A percentile compares a stretch with the other conserved stretches of the same genome.
These are phyloP conservation scores for Hygrophoropsis aurantiaca DNA, from an alignment of 768 basidiomycete species.

Conservation along the genomic window DNA sequence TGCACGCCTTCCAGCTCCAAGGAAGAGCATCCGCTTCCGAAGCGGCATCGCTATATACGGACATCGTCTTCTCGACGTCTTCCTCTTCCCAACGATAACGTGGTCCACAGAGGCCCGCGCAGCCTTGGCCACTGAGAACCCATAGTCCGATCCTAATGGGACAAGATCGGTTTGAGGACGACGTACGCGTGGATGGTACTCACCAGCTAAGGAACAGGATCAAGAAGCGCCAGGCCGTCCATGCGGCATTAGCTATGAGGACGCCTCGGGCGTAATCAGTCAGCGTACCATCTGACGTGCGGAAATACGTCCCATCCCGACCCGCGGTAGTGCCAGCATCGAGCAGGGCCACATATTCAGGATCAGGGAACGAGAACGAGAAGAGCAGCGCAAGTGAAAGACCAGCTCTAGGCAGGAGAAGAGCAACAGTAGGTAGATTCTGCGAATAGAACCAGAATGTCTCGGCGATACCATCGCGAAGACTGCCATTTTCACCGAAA, in stretches of 20 bases:
- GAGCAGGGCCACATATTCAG: constrained; percentile 44
- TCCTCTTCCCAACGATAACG: constrained; percentile 85
- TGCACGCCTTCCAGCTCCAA: constrained; percentile 80
- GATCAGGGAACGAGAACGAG: constrained; percentile 52
- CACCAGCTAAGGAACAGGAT: constrained; percentile 73
- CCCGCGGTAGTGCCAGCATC: constrained; percentile 43
- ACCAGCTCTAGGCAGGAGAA: constrained; percentile 83
- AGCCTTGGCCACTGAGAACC: constrained; percentile 73
- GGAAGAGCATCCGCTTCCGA: constrained; percentile 52
- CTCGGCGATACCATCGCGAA: constrained; percentile 71
- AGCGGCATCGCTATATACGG: constrained; percentile 45
- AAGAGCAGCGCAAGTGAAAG: constrained; percentile 73
- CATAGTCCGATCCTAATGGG: constrained; percentile 71
- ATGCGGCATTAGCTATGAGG: constrained; percentile 75
- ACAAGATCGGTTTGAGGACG: constrained; percentile 2
- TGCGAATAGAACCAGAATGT: constrained; percentile 83
- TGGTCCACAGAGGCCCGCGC: constrained; percentile 83
- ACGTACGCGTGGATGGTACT: constrained; percentile 17
- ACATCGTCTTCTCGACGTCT: constrained; percentile 58
- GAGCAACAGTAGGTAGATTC: constrained; percentile 76
- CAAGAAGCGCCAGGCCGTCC: constrained; percentile 75
- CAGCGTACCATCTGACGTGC: constrained; percentile 57
- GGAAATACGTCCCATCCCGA: constrained; percentile 79
- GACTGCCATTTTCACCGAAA: constrained; percentile 46
- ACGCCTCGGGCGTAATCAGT: constrained; percentile 79